A percentile compares a stretch with the other conserved stretches of the same genome.
phyloP scores from a whole-genome alignment of 192 early-diverging fungal species.

The Coemansia pectinata region DNA sequence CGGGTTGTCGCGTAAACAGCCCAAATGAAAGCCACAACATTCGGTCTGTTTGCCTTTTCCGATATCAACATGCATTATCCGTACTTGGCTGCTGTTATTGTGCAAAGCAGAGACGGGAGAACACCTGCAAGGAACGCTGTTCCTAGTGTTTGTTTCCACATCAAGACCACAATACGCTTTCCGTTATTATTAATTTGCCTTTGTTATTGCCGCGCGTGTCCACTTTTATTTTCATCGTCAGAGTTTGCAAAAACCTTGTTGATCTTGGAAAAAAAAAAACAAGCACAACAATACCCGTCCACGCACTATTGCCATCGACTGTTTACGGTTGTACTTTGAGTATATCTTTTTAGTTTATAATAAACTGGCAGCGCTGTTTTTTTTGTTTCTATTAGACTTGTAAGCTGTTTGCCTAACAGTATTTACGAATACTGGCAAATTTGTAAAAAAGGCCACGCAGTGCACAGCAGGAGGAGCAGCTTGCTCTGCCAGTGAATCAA shows the following conservation, averaged over 20 bases:
- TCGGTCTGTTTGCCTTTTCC: neutral
- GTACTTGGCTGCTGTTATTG: neutral
- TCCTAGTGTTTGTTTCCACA: neutral
- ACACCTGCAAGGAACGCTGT: constrained; percentile 1
- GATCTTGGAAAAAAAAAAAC: neutral
- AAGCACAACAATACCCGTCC: neutral
- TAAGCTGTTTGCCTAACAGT: neutral
- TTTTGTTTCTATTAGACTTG: neutral
- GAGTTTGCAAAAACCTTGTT: neutral
- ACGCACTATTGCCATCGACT: neutral
- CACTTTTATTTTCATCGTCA: neutral
- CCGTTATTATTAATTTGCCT: neutral
- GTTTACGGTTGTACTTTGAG: neutral
- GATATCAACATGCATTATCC: neutral
- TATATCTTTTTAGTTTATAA: neutral
- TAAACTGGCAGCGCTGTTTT: neutral
- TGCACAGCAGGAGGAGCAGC: neutral
- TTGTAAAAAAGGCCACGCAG: neutral
- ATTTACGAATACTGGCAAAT: neutral
- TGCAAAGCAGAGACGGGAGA: neutral
- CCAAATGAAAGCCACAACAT: neutral
- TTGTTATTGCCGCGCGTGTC: neutral
- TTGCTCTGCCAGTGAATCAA: neutral
- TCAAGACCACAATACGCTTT: neutral
- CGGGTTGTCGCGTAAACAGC: neutral